Evolutionary conservation across 108 stramenopile genomes (phyloP).

Genomic region (Schizochytrium sp.): DNA sequence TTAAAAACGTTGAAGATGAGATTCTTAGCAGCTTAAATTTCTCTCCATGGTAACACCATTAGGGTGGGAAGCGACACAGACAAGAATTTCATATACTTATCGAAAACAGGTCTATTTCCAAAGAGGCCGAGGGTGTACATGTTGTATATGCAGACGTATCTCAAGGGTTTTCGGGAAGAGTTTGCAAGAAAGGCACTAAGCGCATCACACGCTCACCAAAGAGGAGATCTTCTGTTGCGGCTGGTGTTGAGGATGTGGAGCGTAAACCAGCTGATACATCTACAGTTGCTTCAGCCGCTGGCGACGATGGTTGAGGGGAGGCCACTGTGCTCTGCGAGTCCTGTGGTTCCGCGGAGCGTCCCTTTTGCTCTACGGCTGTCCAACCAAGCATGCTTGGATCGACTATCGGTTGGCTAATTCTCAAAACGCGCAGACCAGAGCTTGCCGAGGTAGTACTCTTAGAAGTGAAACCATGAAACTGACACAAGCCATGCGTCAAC

Average conservation of each 20-base stretch:
- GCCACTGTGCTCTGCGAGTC: too few relatives aligned
- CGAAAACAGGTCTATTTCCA: too few relatives aligned
- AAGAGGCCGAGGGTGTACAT: background rate
- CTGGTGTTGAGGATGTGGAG: background rate
- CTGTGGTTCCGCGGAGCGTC: too few relatives aligned
- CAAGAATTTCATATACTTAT: too few relatives aligned
- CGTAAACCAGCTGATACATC: too few relatives aligned
- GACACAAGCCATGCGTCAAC: slow-evolving; percentile 26
- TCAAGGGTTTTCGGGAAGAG: background rate
- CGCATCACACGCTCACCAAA: background rate
- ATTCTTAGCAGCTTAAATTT: too few relatives aligned
- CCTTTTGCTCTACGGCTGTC: background rate
- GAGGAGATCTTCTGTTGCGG: background rate
- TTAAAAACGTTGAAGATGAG: too few relatives aligned
- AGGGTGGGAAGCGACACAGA: too few relatives aligned
- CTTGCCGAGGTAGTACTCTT: background rate
- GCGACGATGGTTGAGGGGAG: too few relatives aligned
- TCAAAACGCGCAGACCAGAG: background rate
- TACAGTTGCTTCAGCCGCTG: too few relatives aligned
- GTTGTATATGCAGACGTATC: background rate
- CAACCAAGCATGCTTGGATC: slow-evolving; percentile 8
- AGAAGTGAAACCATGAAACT: slow-evolving; percentile 33
- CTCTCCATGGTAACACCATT: too few relatives aligned
- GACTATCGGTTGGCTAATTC: background rate
- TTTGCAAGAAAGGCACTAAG: background rate